phyloP scores from a whole-genome alignment of 2,329 filamentous ascomycete species.

The Ascochyta rabiei region DNA sequence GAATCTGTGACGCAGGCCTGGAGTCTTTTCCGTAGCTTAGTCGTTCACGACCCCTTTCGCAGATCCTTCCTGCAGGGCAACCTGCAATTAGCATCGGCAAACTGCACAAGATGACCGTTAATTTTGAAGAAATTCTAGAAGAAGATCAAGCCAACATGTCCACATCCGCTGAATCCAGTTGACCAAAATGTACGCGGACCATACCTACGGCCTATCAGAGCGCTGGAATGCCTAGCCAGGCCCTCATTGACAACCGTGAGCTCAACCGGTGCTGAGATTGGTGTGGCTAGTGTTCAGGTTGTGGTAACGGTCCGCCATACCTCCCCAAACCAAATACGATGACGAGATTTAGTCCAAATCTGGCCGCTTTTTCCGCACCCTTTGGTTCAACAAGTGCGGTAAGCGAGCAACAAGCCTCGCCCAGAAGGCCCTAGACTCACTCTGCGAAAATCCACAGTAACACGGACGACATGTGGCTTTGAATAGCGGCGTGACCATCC shows the following conservation, averaged over 20 bases:
- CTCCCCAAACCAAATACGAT: background rate
- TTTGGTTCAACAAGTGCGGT: too few species aligned
- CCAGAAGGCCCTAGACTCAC: background rate
- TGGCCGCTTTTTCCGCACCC: too few species aligned
- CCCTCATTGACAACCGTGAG: too few species aligned
- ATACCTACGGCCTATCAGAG: too few species aligned
- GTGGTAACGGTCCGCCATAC: background rate
- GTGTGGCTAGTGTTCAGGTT: conserved; percentile 1
- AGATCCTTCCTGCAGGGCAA: background rate
- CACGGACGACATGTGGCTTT: background rate
- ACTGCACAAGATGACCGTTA: background rate
- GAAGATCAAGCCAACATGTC: background rate
- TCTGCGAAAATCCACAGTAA: background rate
- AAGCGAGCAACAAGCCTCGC: too few species aligned
- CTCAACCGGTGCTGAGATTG: background rate
- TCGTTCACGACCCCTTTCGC: background rate
- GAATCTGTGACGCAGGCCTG: background rate
- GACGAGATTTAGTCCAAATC: background rate
- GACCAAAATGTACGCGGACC: background rate
- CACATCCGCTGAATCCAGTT: background rate
- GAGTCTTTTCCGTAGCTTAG: background rate
- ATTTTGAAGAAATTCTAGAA: background rate
- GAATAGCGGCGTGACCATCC: background rate
- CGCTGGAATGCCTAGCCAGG: too few species aligned
- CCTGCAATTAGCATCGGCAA: background rate